Evolutionary conservation across 495 filamentous ascomycete genomes (phyloP), one percentile per base, ranked within the genome.

Genomic region (Penicillium canescens): DNA sequence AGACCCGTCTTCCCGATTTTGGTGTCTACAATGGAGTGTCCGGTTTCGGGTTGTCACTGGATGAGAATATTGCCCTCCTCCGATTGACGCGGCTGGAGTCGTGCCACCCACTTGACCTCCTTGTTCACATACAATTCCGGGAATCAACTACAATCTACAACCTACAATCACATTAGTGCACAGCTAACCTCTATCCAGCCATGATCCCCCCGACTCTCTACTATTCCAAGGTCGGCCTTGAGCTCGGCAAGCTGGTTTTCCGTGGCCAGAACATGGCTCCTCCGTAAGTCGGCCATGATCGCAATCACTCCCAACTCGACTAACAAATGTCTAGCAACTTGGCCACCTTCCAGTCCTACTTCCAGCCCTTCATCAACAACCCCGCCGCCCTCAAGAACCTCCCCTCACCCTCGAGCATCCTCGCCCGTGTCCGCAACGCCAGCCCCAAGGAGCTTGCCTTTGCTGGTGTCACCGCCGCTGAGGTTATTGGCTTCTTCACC

Each of bases 401-500:
- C 42, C 60, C 70, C 54, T 69, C 79, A 20, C 76, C 82, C 50
- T 55, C 73, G 67, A 61, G 63, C 61, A 66, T 88, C 56, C 65
- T 94, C 52, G 76, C 83, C 65, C 79, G 78, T 52, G 66, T 88
- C 55, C 82, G 90, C 64, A 89, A 86, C 71, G 46, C 92, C 63
- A 86, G 80, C 71, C 77, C 71, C 43, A 77, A 84, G 66, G 84
- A 96, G 69, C 55, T 91, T 49, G 80, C 79, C 23, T 67, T 88
- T 20, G 84, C 75, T 47, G 89, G 87, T 66, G 88, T 99, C 47
- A 71, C 96, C 53, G 65, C 74, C 36, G 93, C 92, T 35, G 94
- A 99, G 78, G 81, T 90, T 44, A 72, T 99, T 52, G 94, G 94
- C 48, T 98, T 99, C 82, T 99, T 98, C 82, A 92, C 91, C 14